Evolutionary conservation across 192 early-diverging fungal genomes (phyloP), one percentile per base, ranked within the genome.

Genomic region (Backusella circina): DNA sequence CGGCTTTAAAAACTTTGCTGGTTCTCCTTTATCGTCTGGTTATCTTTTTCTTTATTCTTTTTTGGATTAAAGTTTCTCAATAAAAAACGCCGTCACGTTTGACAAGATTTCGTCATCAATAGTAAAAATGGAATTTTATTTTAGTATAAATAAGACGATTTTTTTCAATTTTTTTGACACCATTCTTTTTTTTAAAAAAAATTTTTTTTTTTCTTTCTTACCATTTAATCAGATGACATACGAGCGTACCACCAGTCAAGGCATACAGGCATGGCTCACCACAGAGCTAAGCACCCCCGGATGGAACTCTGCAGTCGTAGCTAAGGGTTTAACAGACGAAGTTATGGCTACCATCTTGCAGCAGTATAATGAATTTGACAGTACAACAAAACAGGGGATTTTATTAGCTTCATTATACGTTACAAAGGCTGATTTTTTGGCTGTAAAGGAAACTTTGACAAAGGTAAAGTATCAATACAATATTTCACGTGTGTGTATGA

Each of bases 331-430:
- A 26, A 72, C 66, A 18, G 75, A 76, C 13, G 79, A 80, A n/a
- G 33, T 73, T 5, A 67, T 80, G 33, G 33, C 33, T 16, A 69
- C 64, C 0, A 64, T 80, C 23, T 30, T 51, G 18, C 61, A 36
- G 1, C 75, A 80, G 7, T 80, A 69, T 33, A 2, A 71, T 6
- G 65, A 50, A n/a, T 80, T 73, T 66, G 51, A 72, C 37, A 73
- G 64, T 35, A 65, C 41, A 47, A 80, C 65, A 21, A 68, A 54
- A 61, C 71, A 76, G n/a, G 79, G 75, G 15, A 69, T 80, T 44
- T 66, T 80, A 10, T 80, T 80, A 23, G 41, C 79, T 2, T 33
- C 72, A n/a, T 21, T 80, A 23, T 76, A 72, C 57, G 68, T 80
- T 21, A 71, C 51, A 21, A 76, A 76, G 51, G 71, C 50, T 1